Evolutionary conservation across 1,284 basidiomycete genomes (phyloP), one percentile per base, ranked within the genome.

Genomic region (Tilletiaria anomala): DNA sequence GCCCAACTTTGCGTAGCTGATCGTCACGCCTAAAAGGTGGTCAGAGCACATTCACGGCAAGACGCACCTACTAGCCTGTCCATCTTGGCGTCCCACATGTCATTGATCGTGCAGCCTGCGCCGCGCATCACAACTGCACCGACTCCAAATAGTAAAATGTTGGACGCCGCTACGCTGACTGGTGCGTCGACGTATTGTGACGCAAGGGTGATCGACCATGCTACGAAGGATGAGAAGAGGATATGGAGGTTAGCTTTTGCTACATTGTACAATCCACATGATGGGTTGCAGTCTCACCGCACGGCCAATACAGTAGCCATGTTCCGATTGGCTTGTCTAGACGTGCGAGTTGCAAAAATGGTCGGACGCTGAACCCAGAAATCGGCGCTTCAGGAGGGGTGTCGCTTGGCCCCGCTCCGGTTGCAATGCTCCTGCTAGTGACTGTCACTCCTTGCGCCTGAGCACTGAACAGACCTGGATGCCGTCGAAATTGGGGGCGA

Each of bases 41-140:
- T 24, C 18, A 40, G 40, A n/a, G 24, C 12, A 14, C 14, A 39
- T n/a, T 18, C 14, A 11, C 24, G 29, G 20, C 14, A 14, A 4
- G 16, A 67, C 84, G 62, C 62, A 88, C 87, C 85, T 38, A 97
- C 93, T 43, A 80, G 78, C 59, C 78, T 79, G 71, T 99, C 93
- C 44, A 94, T 51, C 76, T 54, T 84, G 77, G 50, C 75, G 74
- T 99, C 93, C 89, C 93, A 97, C 79, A 99, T 82, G 65, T 99
- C 93, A 65, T 97, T 97, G 60, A 97, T 93, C 0, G 87, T 96
- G 67, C 93, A 99, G 4, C 93, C 93, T 5, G 93, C 93, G 5
- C 93, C 88, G 15, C 93, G 79, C 93, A 97, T 97, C 42, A 97
- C 75, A 33, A 94, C 60, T 0, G 93, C 87, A 0, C 93, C 93